Conservation (phyloP, 257 asterid species). For the Nicotiana attenuata region DNA sequence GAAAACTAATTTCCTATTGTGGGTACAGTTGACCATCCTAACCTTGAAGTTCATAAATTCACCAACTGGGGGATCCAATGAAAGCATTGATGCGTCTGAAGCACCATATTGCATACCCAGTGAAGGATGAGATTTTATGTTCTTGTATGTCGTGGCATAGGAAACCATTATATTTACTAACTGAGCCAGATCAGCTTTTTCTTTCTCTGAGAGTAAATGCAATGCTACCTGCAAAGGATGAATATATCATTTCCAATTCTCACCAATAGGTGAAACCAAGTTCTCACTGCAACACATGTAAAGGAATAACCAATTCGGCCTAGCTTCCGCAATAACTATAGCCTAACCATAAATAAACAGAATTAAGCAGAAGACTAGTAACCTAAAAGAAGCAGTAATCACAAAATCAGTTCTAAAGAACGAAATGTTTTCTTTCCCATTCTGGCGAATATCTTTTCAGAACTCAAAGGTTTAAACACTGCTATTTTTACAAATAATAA, state of each 20-base stretch:
- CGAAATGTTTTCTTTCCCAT: not conserved
- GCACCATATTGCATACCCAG: constrained; percentile 40
- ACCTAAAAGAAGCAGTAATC: constrained; percentile 6
- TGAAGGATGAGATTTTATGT: constrained; percentile 46
- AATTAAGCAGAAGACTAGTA: not conserved
- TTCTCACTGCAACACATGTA: not conserved
- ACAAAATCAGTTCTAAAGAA: constrained; percentile 1
- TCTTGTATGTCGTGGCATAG: constrained; percentile 77
- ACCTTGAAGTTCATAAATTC: constrained; percentile 70
- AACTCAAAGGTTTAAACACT: not conserved
- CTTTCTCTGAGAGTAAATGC: constrained; percentile 80
- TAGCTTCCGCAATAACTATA: not conserved
- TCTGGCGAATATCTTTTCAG: not conserved
- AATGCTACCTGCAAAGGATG: constrained; percentile 60
- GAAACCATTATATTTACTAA: constrained; percentile 79
- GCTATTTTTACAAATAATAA: not conserved
- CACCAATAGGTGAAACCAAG: constrained; percentile 9
- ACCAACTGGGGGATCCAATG: constrained; percentile 75
- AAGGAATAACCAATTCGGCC: not conserved
- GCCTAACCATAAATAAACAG: not conserved
- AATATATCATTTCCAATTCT: constrained; percentile 21
- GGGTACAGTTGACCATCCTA: constrained; percentile 19
- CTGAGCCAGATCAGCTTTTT: constrained; percentile 51
- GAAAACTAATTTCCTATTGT: not conserved
- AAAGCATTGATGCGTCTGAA: constrained; percentile 48